Conservation (phyloP, 2,329 filamentous ascomycete genomes). For the Thelonectria blattea region DNA sequence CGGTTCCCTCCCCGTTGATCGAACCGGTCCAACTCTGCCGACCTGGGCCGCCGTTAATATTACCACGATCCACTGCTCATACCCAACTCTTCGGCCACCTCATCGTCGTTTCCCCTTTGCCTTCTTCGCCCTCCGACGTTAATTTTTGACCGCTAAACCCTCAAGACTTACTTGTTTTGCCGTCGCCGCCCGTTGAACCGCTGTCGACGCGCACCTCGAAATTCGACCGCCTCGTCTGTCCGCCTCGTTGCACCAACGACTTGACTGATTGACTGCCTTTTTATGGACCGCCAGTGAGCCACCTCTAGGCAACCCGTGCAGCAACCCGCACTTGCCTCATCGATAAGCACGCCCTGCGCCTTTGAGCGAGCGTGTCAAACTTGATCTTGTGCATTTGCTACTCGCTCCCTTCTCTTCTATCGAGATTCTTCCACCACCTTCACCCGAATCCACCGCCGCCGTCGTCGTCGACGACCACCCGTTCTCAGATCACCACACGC, state of each 20-base stretch:
- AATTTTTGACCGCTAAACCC: slow-evolving; percentile 16
- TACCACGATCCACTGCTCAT: slow-evolving; percentile 23
- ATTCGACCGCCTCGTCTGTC: slow-evolving; percentile 11
- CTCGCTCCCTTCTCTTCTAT: no score
- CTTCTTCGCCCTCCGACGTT: slow-evolving; percentile 17
- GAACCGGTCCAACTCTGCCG: slow-evolving; percentile 20
- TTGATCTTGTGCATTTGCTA: slow-evolving; percentile 1
- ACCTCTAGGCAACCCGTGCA: slow-evolving; percentile 41
- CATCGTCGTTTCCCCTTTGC: slow-evolving; percentile 13
- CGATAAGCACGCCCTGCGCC: slow-evolving; percentile 12
- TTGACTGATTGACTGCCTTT: slow-evolving; percentile 27
- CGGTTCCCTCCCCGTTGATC: slow-evolving; percentile 13
- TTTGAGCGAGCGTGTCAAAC: not conserved
- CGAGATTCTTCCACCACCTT: not conserved
- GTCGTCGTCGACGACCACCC: not conserved
- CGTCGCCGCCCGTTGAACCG: slow-evolving; percentile 26
- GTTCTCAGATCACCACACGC: slow-evolving; percentile 2
- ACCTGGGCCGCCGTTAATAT: slow-evolving; percentile 23
- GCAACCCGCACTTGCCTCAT: slow-evolving; percentile 30
- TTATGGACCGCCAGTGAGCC: slow-evolving; percentile 42
- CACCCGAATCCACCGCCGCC: slow-evolving; percentile 1
- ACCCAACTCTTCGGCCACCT: slow-evolving; percentile 20
- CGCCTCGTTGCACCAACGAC: slow-evolving; percentile 30
- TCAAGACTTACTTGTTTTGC: slow-evolving; percentile 3
- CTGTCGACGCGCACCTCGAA: slow-evolving; percentile 18